Percentiles rank a stretch among this genome's conserved stretches.
phyloP scores from a whole-genome alignment of 345 rosid genomes.

The Alliaria petiolata region DNA sequence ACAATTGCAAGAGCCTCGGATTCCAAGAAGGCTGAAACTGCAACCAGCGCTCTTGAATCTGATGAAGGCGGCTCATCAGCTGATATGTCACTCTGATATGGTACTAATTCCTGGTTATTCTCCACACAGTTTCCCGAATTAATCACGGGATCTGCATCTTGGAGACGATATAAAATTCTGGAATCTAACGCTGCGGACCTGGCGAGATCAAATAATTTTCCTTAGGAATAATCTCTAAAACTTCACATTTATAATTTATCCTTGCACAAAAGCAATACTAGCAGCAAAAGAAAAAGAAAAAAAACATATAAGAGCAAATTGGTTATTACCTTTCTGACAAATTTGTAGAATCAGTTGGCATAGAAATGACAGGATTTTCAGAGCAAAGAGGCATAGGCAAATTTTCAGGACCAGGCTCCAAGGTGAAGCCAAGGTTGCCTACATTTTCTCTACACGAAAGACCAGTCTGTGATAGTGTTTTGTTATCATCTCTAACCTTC shows the following conservation, averaged over 20 bases:
- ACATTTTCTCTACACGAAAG: conserved; percentile 59
- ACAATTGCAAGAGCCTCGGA: conserved; percentile 54
- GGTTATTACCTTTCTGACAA: conserved; percentile 46
- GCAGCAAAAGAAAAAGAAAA: not conserved
- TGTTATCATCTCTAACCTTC: conserved; percentile 82
- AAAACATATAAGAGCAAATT: not conserved
- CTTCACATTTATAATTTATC: conserved; percentile 8
- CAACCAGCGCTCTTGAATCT: conserved; percentile 64
- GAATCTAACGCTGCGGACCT: conserved; percentile 53
- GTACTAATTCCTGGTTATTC: conserved; percentile 39
- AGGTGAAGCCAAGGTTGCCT: conserved; percentile 65
- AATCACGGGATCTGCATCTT: conserved; percentile 25
- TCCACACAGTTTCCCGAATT: conserved; percentile 33
- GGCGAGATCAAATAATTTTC: conserved; percentile 23
- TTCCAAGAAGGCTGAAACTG: conserved; percentile 43
- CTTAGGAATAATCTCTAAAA: conserved; percentile 15
- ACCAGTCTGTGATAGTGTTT: conserved; percentile 75
- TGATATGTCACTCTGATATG: conserved; percentile 40
- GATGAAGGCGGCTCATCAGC: conserved; percentile 35
- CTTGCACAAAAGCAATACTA: not conserved
- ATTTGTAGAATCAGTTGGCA: conserved; percentile 34
- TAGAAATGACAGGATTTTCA: conserved; percentile 37
- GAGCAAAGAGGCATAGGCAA: conserved; percentile 38
- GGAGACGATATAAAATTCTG: conserved; percentile 22
- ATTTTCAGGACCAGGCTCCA: conserved; percentile 59